phyloP scores from a whole-genome alignment of 495 filamentous ascomycete genomes.

The Neurospora sublineolata region DNA sequence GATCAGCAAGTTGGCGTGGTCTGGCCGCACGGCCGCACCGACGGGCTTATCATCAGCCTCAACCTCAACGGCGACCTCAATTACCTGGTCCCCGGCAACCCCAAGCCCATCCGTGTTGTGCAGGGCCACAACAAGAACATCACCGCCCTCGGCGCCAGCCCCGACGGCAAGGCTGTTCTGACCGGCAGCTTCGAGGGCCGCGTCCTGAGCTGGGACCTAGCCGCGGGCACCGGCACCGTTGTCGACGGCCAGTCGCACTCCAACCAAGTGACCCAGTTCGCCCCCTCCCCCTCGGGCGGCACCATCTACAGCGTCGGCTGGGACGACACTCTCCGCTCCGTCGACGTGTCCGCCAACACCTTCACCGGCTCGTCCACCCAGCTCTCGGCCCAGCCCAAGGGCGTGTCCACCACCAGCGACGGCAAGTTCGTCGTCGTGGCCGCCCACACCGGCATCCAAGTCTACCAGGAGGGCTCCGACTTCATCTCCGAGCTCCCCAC shows the following conservation, averaged over 20 bases:
- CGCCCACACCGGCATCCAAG: conserved; percentile 49
- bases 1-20: conserved; percentile 93
- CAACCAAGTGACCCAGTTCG: conserved; percentile 71
- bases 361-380: conserved; percentile 37
- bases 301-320: conserved; percentile 78
- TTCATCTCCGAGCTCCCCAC: conserved; percentile 36
- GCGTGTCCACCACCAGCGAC: conserved; percentile 30
- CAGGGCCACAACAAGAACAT: conserved; percentile 92
- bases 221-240: conserved; percentile 50
- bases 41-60: conserved; percentile 80
- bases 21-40: conserved; percentile 73
- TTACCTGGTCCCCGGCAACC: conserved; percentile 63
- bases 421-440: conserved; percentile 48
- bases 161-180: conserved; percentile 51
- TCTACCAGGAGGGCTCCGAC: conserved; percentile 45
- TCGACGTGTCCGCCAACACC: conserved; percentile 46
- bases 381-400: conserved; percentile 41
- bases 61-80: conserved; percentile 82
- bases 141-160: conserved; percentile 53
- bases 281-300: conserved; percentile 35
- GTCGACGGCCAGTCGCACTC: conserved; percentile 71
- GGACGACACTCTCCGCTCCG: conserved; percentile 83
- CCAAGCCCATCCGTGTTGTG: conserved; percentile 57
- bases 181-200: conserved; percentile 88
- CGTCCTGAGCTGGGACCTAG: conserved; percentile 69